Evolutionary conservation across 352 stramenopile genomes (phyloP).

Genomic region (Phytophthora cryptogea): DNA sequence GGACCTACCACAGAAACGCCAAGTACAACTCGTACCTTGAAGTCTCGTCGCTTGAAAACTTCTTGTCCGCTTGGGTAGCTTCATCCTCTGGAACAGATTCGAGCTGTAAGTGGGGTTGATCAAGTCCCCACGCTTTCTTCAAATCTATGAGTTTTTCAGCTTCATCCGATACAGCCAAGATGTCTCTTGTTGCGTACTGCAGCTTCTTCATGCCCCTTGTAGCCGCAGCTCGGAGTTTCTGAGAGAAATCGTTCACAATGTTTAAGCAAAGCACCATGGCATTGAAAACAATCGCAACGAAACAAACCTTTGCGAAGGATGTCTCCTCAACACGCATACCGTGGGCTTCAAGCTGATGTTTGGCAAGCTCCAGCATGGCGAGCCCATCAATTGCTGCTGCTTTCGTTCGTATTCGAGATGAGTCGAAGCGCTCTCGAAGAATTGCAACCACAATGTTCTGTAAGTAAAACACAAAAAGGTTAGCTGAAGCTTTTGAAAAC

Average conservation of each 20-base stretch:
- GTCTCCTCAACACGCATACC: slow-evolving; percentile 48
- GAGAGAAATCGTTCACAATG: not conserved
- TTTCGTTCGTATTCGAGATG: slow-evolving; percentile 20
- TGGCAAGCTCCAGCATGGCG: slow-evolving; percentile 58
- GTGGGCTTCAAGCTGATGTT: slow-evolving; percentile 55
- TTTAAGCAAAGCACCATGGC: not conserved
- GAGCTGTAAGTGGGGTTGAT: slow-evolving; percentile 15
- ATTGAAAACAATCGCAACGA: not conserved
- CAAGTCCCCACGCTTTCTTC: slow-evolving; percentile 59
- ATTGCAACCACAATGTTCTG: slow-evolving; percentile 70
- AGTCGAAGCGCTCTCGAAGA: slow-evolving; percentile 66
- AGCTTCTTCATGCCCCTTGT: slow-evolving; percentile 47
- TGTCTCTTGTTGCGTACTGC: slow-evolving; percentile 35
- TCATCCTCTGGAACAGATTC: slow-evolving; percentile 4
- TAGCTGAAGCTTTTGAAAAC: not conserved
- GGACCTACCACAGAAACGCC: not conserved
- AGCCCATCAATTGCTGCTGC: slow-evolving; percentile 35
- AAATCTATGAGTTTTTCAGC: slow-evolving; percentile 49
- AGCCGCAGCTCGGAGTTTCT: slow-evolving; percentile 57
- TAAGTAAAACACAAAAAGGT: not conserved
- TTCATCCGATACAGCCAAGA: slow-evolving; percentile 46
- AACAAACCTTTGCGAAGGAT: slow-evolving; percentile 46
- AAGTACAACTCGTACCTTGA: slow-evolving; percentile 10
- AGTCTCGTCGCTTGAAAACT: slow-evolving; percentile 9
- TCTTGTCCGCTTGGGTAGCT: not conserved